phyloP scores from a whole-genome alignment of 2,329 filamentous ascomycete species.

The Neurospora sp. region DNA sequence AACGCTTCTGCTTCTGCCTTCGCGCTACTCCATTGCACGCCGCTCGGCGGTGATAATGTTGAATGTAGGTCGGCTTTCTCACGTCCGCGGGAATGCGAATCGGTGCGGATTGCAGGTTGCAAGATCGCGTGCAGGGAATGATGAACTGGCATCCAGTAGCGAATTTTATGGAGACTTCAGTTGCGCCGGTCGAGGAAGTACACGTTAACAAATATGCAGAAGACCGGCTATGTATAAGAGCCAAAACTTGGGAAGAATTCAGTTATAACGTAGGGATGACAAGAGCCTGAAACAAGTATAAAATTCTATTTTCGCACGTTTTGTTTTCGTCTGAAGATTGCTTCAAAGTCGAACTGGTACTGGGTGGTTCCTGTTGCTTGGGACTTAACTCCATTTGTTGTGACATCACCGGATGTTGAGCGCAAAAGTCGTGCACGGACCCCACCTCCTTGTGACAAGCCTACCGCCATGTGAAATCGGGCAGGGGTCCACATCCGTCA shows the following conservation, averaged over 20 bases:
- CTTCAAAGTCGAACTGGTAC: background rate
- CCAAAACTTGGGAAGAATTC: background rate
- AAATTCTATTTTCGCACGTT: background rate
- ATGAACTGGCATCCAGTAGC: background rate
- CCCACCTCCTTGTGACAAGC: background rate
- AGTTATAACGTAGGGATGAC: background rate
- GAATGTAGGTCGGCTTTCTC: background rate
- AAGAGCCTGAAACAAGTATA: background rate
- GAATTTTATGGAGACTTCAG: background rate
- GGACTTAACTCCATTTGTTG: background rate
- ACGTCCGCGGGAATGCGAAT: background rate
- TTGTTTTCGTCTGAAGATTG: background rate
- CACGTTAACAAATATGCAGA: background rate
- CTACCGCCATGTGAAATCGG: background rate
- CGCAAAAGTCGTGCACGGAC: background rate
- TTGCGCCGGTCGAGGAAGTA: background rate
- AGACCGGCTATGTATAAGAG: background rate
- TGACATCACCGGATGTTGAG: background rate
- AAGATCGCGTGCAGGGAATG: background rate
- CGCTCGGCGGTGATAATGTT: background rate
- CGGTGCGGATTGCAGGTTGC: background rate
- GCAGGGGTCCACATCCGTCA: background rate
- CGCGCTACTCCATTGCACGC: constrained; percentile 5
- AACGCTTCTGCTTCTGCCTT: background rate
- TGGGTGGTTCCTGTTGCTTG: background rate